These are phyloP conservation scores for Mucor plumbeus DNA, from an alignment of 371 early-diverging fungal species.

Conservation along the genomic window DNA sequence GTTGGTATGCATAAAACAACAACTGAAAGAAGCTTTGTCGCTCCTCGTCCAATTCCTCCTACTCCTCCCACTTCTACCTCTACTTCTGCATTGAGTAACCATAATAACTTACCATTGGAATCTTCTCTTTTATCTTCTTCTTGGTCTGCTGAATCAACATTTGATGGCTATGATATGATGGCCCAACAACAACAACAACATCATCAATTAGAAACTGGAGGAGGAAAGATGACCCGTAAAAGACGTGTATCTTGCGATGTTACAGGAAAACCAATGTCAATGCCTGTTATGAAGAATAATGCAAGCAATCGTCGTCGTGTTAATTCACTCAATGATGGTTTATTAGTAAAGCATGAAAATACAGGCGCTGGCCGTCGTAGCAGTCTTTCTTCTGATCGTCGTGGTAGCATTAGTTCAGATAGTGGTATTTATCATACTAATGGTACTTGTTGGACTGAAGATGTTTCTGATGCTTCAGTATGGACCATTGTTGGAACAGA, in stretches of 20 bases:
- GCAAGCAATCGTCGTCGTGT: conserved; percentile 45
- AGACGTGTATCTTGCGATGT: conserved; percentile 55
- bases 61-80: not conserved
- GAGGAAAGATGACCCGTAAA: conserved; percentile 44
- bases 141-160: conserved; percentile 21
- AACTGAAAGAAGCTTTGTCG: conserved; percentile 49
- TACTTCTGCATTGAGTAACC: conserved; percentile 5
- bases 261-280: conserved; percentile 33
- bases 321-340: conserved; percentile 46
- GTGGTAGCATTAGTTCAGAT: conserved; percentile 22
- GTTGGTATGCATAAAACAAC: conserved; percentile 79
- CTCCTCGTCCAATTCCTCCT: conserved; percentile 20
- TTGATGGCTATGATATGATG: conserved; percentile 19
- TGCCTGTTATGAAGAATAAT: conserved; percentile 27
- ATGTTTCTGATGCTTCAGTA: conserved; percentile 85
- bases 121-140: conserved; percentile 4
- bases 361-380: conserved; percentile 29
- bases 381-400: conserved; percentile 20
- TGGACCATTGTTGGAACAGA: conserved; percentile 92
- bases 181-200: conserved; percentile 24
- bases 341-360: conserved; percentile 8
- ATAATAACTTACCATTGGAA: not conserved
- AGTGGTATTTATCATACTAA: conserved; percentile 21
- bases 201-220: not conserved
- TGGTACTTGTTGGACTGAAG: conserved; percentile 77